These are phyloP conservation scores for Claviceps arundinis DNA, from an alignment of 2,329 filamentous ascomycete genomes.

Conservation along the genomic window DNA sequence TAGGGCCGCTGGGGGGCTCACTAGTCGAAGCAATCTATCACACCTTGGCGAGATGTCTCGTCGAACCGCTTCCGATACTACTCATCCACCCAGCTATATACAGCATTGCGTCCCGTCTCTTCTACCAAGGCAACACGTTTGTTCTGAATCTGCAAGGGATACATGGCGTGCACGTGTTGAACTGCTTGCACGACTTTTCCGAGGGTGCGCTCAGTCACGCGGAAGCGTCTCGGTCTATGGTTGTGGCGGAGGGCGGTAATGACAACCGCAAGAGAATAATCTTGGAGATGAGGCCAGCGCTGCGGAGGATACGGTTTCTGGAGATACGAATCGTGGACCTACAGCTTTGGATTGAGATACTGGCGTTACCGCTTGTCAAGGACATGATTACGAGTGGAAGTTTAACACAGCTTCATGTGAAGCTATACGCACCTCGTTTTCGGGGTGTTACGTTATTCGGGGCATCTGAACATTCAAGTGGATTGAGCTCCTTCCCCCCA, in stretches of 20 bases:
- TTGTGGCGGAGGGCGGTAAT: conserved; percentile 6
- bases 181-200: conserved; percentile 10
- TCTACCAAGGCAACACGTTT: conserved; percentile 20
- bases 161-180: conserved; percentile 16
- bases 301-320: conserved; percentile 15
- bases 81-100: conserved; percentile 21
- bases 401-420: conserved; percentile 13
- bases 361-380: conserved; percentile 16
- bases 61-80: conserved; percentile 16
- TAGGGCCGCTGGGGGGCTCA: too few species aligned
- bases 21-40: neutral
- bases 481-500: neutral
- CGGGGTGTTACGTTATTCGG: neutral
- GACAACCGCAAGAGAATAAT: conserved; percentile 6
- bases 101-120: conserved; percentile 18
- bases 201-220: conserved; percentile 2
- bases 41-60: conserved; percentile 3
- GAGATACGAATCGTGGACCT: conserved; percentile 17
- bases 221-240: neutral
- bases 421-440: neutral
- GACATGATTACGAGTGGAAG: conserved; percentile 20
- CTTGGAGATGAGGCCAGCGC: conserved; percentile 12
- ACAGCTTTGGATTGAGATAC: conserved; percentile 18
- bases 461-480: neutral
- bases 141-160: conserved; percentile 15